Conservation (phyloP, 352 stramenopile species). For the Phytopythium mirpurense region DNA sequence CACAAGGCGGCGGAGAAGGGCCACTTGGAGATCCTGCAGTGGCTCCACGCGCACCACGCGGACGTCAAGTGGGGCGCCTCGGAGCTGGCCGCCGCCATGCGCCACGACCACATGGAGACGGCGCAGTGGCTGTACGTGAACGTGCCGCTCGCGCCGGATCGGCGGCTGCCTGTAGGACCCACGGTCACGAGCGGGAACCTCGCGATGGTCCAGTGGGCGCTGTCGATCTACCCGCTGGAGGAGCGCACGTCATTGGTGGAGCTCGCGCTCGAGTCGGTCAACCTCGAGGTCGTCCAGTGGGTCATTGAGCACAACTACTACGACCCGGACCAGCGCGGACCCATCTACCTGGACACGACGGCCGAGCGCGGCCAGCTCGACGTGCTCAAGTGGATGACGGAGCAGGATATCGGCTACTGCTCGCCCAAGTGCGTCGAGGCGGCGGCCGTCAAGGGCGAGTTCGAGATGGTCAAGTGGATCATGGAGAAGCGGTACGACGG, state of each 20-base stretch:
- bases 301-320: background rate
- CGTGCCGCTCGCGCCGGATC: slow-evolving; percentile 8
- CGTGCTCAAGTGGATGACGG: slow-evolving; percentile 27
- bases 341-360: background rate
- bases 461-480: slow-evolving; percentile 27
- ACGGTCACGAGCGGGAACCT: slow-evolving; percentile 17
- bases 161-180: slow-evolving; percentile 16
- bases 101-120: slow-evolving; percentile 10
- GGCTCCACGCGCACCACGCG: slow-evolving; percentile 13
- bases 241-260: background rate
- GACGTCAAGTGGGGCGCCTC: slow-evolving; percentile 19
- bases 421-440: slow-evolving; percentile 22
- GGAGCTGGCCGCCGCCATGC: slow-evolving; percentile 15
- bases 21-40: slow-evolving; percentile 31
- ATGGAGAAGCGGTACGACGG: slow-evolving; percentile 22
- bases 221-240: background rate
- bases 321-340: background rate
- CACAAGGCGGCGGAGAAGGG: slow-evolving; percentile 25
- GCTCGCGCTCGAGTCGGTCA: background rate
- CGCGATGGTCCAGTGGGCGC: slow-evolving; percentile 20
- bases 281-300: slow-evolving; percentile 4
- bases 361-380: slow-evolving; percentile 13
- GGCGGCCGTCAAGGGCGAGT: slow-evolving; percentile 19
- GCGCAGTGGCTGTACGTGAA: slow-evolving; percentile 19
- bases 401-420: slow-evolving; percentile 13